These are phyloP conservation scores for Sanghuangporus sanghuang DNA, from an alignment of 1,284 basidiomycete species.

Conservation along the genomic window DNA sequence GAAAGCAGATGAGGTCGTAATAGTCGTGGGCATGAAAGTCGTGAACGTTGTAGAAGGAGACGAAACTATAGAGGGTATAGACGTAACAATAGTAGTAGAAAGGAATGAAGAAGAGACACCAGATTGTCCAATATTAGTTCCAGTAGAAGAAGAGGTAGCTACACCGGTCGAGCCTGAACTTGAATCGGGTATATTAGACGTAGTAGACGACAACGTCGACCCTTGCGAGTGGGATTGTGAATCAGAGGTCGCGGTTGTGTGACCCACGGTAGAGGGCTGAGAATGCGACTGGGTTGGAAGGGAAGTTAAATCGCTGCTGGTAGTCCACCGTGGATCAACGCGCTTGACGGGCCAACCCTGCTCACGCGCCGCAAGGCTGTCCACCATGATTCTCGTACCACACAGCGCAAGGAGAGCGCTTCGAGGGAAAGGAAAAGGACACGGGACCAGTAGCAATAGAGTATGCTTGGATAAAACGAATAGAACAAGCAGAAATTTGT, in stretches of 20 bases:
- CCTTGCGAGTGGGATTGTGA: not conserved
- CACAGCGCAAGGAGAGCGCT: not conserved
- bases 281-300: constrained; percentile 5
- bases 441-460: not conserved
- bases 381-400: not conserved
- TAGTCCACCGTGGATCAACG: constrained; percentile 6
- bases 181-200: not conserved
- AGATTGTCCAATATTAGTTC: not conserved
- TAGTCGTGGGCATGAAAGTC: constrained; percentile 29
- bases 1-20: constrained; percentile 27
- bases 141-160: not conserved
- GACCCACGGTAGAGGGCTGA: not conserved
- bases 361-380: constrained; percentile 5
- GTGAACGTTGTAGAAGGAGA: constrained; percentile 17
- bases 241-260: not conserved
- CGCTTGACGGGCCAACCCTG: not conserved
- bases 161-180: not conserved
- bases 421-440: not conserved
- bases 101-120: constrained; percentile 1
- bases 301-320: constrained; percentile 8
- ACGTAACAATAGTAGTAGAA: constrained; percentile 11
- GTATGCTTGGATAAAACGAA: not conserved
- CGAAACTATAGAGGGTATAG: constrained; percentile 15
- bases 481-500: not conserved
- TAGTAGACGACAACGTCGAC: not conserved